A percentile compares a stretch with the other conserved stretches of the same genome.
These are phyloP conservation scores for Heimioporus sp. DNA, from an alignment of 768 basidiomycete species.

Conservation along the genomic window DNA sequence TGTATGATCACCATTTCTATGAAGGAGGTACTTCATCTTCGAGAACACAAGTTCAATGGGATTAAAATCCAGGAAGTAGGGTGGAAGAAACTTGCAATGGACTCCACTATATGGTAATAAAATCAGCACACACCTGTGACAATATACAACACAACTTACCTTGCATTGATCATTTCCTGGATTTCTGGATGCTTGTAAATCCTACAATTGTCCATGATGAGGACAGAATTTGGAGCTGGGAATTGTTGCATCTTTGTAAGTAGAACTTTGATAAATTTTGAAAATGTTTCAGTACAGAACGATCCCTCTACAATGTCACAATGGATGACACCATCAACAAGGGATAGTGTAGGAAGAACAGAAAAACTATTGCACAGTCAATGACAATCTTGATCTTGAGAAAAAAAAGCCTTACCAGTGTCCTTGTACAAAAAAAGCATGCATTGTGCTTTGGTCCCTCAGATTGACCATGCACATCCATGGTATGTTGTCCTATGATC, in stretches of 20 bases:
- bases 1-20: not conserved
- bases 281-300: not conserved
- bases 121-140: not conserved
- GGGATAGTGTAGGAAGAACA: conserved; percentile 1
- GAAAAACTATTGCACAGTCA: not conserved
- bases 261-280: not conserved
- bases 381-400: not conserved
- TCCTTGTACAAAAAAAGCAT: conserved; percentile 1
- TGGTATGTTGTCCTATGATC: not conserved
- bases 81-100: not conserved
- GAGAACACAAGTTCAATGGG: not conserved
- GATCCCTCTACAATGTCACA: conserved; percentile 1
- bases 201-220: conserved; percentile 5
- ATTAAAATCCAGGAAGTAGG: conserved; percentile 1
- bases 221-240: not conserved
- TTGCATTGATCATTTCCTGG: not conserved
- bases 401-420: not conserved
- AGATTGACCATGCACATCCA: conserved; percentile 2
- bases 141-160: not conserved
- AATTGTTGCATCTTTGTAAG: conserved; percentile 1
- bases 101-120: not conserved
- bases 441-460: not conserved
- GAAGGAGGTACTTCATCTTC: not conserved
- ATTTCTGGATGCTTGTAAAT: conserved; percentile 5
- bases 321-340: not conserved